These are phyloP conservation scores for Cubamyces sp. DNA, from an alignment of 768 basidiomycete species.

Conservation along the genomic window DNA sequence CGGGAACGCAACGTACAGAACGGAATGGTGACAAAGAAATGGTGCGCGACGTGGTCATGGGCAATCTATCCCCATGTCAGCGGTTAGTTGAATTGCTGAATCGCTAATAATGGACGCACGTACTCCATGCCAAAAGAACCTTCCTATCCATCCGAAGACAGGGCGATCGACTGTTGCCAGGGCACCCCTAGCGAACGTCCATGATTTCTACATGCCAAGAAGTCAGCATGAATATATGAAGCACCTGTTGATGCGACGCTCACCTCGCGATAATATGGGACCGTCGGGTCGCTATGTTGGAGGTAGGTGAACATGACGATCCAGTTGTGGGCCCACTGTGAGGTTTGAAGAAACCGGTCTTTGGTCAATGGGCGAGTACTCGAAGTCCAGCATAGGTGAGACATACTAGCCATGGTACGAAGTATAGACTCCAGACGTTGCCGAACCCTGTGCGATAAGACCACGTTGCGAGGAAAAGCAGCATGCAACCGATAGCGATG, in stretches of 20 bases:
- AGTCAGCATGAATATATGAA: background rate
- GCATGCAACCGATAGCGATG: conserved; percentile 44
- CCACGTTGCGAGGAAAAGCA: conserved; percentile 39
- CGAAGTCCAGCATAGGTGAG: too few species aligned
- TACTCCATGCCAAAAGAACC: conserved; percentile 38
- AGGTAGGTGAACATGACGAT: conserved; percentile 35
- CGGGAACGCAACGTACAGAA: conserved; percentile 20
- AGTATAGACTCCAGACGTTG: conserved; percentile 44
- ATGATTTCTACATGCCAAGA: conserved; percentile 22
- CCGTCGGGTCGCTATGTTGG: conserved; percentile 34
- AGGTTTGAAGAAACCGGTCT: too few species aligned
- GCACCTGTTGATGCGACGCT: background rate
- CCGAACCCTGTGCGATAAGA: conserved; percentile 37
- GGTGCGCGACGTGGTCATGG: conserved; percentile 39
- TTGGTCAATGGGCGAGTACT: too few species aligned
- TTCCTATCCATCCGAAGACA: conserved; percentile 38
- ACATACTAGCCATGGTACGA: conserved; percentile 54
- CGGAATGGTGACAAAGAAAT: conserved; percentile 35
- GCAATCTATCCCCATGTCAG: too few species aligned
- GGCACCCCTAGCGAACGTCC: conserved; percentile 36
- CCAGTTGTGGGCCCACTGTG: conserved; percentile 50
- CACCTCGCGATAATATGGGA: conserved; percentile 31
- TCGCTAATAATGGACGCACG: background rate
- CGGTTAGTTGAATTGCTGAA: too few species aligned
- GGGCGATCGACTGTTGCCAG: conserved; percentile 38